Evolutionary conservation across 163 green algal genomes (phyloP).

Genomic region (Scenedesmus sp.): DNA sequence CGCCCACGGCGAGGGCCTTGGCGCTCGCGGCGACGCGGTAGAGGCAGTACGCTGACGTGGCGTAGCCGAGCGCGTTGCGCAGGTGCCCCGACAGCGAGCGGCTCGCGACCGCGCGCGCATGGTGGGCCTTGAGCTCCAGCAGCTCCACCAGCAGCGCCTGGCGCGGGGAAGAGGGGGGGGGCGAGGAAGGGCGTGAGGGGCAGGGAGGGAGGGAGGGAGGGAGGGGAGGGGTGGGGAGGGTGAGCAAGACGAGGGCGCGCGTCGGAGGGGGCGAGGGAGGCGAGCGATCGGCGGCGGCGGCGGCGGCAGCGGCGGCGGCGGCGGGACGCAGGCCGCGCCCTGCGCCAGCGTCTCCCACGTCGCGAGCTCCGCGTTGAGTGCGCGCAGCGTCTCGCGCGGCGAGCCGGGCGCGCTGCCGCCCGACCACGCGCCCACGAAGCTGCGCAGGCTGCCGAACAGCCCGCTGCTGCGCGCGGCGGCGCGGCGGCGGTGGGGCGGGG

Average conservation of each 20-base stretch:
- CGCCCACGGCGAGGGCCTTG: conserved; percentile 79
- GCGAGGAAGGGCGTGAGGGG: too few species aligned
- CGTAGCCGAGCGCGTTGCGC: conserved; percentile 86
- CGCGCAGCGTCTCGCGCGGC: conserved; percentile 27
- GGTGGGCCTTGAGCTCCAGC: conserved; percentile 74
- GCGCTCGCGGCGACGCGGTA: conserved; percentile 82
- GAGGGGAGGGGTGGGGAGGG: not conserved
- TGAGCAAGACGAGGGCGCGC: too few species aligned
- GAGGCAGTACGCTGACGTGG: conserved; percentile 84
- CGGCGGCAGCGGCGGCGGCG: not conserved
- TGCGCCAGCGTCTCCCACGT: conserved; percentile 42
- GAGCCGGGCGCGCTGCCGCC: conserved; percentile 8
- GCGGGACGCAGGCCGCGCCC: not conserved
- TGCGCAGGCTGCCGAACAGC: conserved; percentile 35
- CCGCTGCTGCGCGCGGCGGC: not conserved
- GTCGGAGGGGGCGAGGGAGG: too few species aligned
- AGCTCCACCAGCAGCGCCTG: conserved; percentile 75
- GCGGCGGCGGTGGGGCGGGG: not conserved
- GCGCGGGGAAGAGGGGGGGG: not conserved
- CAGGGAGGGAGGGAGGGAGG: not conserved
- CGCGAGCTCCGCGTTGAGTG: conserved; percentile 50
- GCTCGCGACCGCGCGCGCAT: conserved; percentile 69
- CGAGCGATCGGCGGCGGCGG: too few species aligned
- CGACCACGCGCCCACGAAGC: not conserved
- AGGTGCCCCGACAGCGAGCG: conserved; percentile 76